phyloP scores from a whole-genome alignment of 306 rosid species.

The Vicia faba region DNA sequence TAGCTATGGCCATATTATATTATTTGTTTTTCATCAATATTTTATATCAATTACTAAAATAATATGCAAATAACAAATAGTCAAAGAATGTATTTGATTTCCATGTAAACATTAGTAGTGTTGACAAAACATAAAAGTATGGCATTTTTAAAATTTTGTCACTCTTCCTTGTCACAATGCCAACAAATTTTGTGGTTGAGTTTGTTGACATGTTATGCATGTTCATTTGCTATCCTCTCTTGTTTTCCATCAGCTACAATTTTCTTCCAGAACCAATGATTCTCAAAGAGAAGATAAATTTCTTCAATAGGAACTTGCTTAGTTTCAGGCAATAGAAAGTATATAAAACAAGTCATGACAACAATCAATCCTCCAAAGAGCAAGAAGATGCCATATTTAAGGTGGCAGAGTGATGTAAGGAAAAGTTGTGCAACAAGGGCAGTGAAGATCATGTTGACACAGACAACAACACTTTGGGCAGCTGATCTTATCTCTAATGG shows the following conservation, averaged over 20 bases:
- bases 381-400: conserved; percentile 73
- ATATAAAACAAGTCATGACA: conserved; percentile 67
- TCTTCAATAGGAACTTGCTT: conserved; percentile 86
- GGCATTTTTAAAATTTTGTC: not conserved
- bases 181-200: not conserved
- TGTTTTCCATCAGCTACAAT: conserved; percentile 43
- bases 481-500: conserved; percentile 89
- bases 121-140: not conserved
- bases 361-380: conserved; percentile 63
- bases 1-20: too few species aligned
- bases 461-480: conserved; percentile 83
- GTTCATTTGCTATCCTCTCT: conserved; percentile 50
- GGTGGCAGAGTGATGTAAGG: conserved; percentile 72
- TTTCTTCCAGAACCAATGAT: conserved; percentile 78
- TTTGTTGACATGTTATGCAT: not conserved
- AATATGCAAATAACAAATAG: too few species aligned
- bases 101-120: too few species aligned
- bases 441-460: conserved; percentile 81
- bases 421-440: conserved; percentile 83
- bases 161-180: too few species aligned
- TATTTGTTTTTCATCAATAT: too few species aligned
- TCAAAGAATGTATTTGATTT: too few species aligned
- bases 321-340: conserved; percentile 76
- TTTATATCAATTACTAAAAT: too few species aligned
- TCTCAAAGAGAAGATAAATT: conserved; percentile 63